Evolutionary conservation across 2,329 filamentous ascomycete genomes (phyloP).

Genomic region (Cadophora sp.): DNA sequence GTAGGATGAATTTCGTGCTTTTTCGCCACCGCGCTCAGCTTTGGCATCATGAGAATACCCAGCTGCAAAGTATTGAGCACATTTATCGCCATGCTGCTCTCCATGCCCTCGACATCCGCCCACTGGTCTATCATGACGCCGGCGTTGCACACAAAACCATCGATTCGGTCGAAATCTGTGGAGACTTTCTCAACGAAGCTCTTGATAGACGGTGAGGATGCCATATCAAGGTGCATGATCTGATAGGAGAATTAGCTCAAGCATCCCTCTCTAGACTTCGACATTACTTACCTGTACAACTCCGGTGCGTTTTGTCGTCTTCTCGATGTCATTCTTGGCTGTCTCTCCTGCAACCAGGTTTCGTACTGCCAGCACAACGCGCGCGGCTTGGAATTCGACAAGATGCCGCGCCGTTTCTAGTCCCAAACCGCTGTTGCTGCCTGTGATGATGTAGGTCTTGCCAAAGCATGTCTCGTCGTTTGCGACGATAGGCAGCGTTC

Average conservation of each 20-base stretch:
- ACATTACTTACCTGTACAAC: conserved; percentile 39
- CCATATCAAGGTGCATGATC: conserved; percentile 16
- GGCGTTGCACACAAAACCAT: conserved; percentile 24
- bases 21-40: conserved; percentile 42
- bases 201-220: conserved; percentile 17
- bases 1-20: conserved; percentile 1
- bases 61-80: conserved; percentile 37
- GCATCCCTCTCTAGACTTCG: conserved; percentile 36
- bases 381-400: conserved; percentile 41
- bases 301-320: conserved; percentile 34
- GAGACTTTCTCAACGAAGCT: conserved; percentile 8
- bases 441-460: conserved; percentile 48
- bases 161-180: conserved; percentile 13
- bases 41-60: conserved; percentile 32
- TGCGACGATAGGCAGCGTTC: neutral
- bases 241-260: neutral
- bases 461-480: neutral
- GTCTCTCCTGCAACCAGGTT: conserved; percentile 50
- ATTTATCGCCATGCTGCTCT: conserved; percentile 35
- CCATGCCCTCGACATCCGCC: conserved; percentile 32
- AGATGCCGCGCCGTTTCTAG: conserved; percentile 48
- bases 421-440: conserved; percentile 51
- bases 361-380: conserved; percentile 50
- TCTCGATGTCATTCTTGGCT: conserved; percentile 33
- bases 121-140: conserved; percentile 27